Percentiles rank a stretch among this genome's conserved stretches.
These are phyloP conservation scores for Adansonia madagascariensis DNA, from an alignment of 441 rosid genomes.

Conservation along the genomic window DNA sequence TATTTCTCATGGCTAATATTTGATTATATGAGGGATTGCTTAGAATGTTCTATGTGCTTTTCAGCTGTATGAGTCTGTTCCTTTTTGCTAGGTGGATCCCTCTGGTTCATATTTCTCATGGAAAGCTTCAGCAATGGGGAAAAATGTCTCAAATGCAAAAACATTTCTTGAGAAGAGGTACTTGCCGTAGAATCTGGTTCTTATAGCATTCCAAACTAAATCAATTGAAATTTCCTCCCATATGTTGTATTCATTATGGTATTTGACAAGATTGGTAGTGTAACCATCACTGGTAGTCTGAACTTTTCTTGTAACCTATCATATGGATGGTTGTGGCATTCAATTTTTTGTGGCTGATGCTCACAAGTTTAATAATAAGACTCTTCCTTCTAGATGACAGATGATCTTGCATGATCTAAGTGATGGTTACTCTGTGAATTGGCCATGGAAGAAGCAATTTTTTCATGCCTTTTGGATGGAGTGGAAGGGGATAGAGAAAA, in stretches of 20 bases:
- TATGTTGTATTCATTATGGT: neutral
- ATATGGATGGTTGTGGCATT: neutral
- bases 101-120: conserved; percentile 99
- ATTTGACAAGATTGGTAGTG: neutral
- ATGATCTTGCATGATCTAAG: neutral
- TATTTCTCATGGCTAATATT: conserved; percentile 28
- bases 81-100: conserved; percentile 76
- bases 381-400: neutral
- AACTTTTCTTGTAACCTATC: conserved; percentile 1
- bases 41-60: neutral
- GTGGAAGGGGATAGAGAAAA: neutral
- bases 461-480: conserved; percentile 10
- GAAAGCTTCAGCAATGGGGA: conserved; percentile 99
- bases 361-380: neutral
- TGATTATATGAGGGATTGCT: neutral
- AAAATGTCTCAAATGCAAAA: conserved; percentile 97
- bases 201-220: neutral
- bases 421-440: neutral
- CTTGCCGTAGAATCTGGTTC: conserved; percentile 15
- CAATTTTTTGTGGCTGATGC: neutral
- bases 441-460: neutral
- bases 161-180: conserved; percentile 98
- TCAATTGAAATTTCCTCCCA: neutral
- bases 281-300: neutral
- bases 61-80: neutral